Base-by-base conservation (phyloP, 1,139 yeast species). In the Petasospora rhodanensis region DNA sequence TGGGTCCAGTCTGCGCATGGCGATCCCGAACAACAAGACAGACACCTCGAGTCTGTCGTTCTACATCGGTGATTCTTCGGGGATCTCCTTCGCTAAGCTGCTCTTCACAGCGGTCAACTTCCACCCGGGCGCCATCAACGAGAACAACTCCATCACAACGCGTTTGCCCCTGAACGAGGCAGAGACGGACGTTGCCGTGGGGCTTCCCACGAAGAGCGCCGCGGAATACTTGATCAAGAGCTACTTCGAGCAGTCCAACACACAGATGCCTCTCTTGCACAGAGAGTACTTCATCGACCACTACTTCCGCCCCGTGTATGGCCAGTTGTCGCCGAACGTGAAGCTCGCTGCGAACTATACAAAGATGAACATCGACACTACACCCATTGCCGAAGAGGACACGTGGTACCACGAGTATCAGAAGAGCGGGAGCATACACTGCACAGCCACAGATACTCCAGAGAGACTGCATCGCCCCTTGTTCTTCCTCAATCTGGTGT, bases 211-310 rank as follows among this genome's bases (percentile, higher is more conserved):
- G 1, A 83, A 83, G 48, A 61, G 64, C 15, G 73, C 77, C 14
- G 95, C 96, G 0, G 76, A 81, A 47, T 68, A 68, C 34, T 70
- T 83, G 33, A 52, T 86, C n/a, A 69, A 73, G 31, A 66, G 76
- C 3, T 86, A 70, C 55, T 87, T 87, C 52, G 74, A 84, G 15
- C 91, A 82, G 47, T 74, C 91, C 13, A 86, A 86, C 52, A 66
- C 94, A 4, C 95, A 85, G 55, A 53, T 83, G 24, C 96, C 96
- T 0, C 68, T 86, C 5, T 58, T 87, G 32, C 96, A 87, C 53
- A 69, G 95, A 23, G 95, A 85, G 49, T 75, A 72, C 43, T 86
- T 86, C 50, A 55, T 87, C 27, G 62, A 62, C 32, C 64, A 66
- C 27, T 78, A 76, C 51, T 87, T 82, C 52, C 72, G 75, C 40